These are phyloP conservation scores for Phytophthora pistaciae DNA, from an alignment of 352 stramenopile species.

Conservation along the genomic window DNA sequence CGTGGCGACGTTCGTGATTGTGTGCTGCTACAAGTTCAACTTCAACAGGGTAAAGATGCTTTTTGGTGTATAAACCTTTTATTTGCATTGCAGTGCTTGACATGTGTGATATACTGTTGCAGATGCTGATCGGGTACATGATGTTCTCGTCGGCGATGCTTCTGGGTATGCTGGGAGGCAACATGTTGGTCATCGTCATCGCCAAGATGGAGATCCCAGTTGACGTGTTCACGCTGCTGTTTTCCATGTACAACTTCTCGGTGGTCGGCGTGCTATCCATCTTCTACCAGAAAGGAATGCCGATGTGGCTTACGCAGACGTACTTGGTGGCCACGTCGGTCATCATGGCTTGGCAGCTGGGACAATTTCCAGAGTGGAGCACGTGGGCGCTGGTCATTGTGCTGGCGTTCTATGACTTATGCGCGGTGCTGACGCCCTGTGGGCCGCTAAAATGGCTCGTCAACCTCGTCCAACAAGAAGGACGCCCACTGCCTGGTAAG, in stretches of 20 bases:
- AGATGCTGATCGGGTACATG: slow-evolving; percentile 90
- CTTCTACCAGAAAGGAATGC: slow-evolving; percentile 91
- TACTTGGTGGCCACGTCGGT: slow-evolving; percentile 97
- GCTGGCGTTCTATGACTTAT: slow-evolving; percentile 99
- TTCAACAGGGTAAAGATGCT: slow-evolving; percentile 67
- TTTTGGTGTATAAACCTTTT: not conserved
- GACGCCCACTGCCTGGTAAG: slow-evolving; percentile 88
- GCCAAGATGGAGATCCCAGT: slow-evolving; percentile 68
- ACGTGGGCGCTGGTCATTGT: slow-evolving; percentile 94
- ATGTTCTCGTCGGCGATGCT: slow-evolving; percentile 92
- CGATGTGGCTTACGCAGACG: slow-evolving; percentile 90
- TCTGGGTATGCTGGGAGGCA: slow-evolving; percentile 85
- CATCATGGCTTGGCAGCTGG: slow-evolving; percentile 98
- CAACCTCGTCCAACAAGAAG: slow-evolving; percentile 94
- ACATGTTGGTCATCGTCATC: slow-evolving; percentile 82
- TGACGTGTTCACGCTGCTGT: slow-evolving; percentile 69
- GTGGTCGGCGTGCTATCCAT: slow-evolving; percentile 91
- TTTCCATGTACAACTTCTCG: slow-evolving; percentile 94
- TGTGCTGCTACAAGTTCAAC: slow-evolving; percentile 93
- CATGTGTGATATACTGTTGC: slow-evolving; percentile 3
- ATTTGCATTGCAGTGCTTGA: not conserved
- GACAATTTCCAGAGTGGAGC: slow-evolving; percentile 96
- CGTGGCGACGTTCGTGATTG: slow-evolving; percentile 91
- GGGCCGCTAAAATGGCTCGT: slow-evolving; percentile 97
- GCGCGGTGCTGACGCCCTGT: slow-evolving; percentile 98